Conservation (phyloP, 2,329 filamentous ascomycete genomes). For the Talaromyces amestolkiae region DNA sequence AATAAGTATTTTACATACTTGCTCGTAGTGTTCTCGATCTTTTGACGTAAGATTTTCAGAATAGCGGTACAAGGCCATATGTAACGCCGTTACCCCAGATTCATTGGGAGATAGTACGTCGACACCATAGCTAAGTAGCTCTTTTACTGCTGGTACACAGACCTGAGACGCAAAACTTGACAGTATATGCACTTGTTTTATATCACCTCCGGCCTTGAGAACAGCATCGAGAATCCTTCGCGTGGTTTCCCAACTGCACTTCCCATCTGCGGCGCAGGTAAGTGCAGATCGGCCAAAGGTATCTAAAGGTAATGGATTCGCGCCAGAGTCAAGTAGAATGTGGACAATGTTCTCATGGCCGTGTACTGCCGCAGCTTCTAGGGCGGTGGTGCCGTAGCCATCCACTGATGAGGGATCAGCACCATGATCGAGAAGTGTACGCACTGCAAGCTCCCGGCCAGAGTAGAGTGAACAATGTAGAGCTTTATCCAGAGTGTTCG, state of each 20-base stretch:
- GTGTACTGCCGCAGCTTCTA: not conserved
- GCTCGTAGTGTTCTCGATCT: not conserved
- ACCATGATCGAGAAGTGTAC: not conserved
- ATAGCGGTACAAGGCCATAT: not conserved
- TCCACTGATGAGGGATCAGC: not conserved
- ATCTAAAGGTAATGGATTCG: not conserved
- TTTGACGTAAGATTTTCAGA: not conserved
- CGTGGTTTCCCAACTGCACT: not conserved
- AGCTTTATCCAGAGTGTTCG: not conserved
- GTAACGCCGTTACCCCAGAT: not conserved
- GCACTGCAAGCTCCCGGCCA: not conserved
- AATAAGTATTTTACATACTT: not conserved
- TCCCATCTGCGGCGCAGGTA: not conserved
- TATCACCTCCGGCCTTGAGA: not conserved
- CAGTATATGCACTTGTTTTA: not conserved
- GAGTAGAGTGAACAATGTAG: not conserved
- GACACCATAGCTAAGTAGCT: not conserved
- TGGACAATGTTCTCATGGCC: not conserved
- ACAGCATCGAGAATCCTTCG: not conserved
- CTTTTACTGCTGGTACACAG: not conserved
- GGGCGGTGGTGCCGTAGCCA: not conserved
- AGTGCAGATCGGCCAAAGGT: not conserved
- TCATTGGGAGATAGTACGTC: not conserved
- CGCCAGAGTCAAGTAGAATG: not conserved
- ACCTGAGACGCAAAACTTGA: not conserved